phyloP scores from a whole-genome alignment of 2,329 filamentous ascomycete species.

The Alternaria infectoria region DNA sequence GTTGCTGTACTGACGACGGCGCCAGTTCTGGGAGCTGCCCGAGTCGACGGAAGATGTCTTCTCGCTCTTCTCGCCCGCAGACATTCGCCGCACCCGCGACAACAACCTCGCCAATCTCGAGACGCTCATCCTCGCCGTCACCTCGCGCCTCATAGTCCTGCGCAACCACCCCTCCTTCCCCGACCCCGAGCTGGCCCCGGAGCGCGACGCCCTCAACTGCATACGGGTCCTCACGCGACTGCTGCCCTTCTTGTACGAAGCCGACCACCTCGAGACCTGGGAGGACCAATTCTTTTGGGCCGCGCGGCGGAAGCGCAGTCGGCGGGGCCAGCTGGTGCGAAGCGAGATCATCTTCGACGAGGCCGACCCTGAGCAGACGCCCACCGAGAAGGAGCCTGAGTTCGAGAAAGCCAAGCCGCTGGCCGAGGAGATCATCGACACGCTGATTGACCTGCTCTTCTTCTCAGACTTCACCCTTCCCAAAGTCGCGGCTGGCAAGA shows the following conservation, averaged over 20 bases:
- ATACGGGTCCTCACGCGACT: constrained; percentile 88
- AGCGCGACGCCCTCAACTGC: constrained; percentile 92
- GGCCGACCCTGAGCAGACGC: constrained; percentile 60
- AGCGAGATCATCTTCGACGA: constrained; percentile 86
- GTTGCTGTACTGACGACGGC: constrained; percentile 15
- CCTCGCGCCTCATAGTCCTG: constrained; percentile 80
- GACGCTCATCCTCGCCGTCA: constrained; percentile 82
- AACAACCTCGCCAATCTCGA: constrained; percentile 85
- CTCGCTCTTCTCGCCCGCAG: constrained; percentile 83
- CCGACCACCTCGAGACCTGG: constrained; percentile 81
- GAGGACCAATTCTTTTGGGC: constrained; percentile 95
- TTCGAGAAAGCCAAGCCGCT: constrained; percentile 85
- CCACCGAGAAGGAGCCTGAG: constrained; percentile 60
- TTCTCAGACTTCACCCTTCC: constrained; percentile 89
- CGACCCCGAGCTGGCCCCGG: constrained; percentile 79
- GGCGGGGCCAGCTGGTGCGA: constrained; percentile 54
- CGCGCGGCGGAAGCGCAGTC: constrained; percentile 67
- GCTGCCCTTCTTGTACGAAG: constrained; percentile 90
- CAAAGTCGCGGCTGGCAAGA: constrained; percentile 70
- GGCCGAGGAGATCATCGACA: constrained; percentile 91
- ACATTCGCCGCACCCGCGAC: constrained; percentile 85
- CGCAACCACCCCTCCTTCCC: constrained; percentile 92
- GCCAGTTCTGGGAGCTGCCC: constrained; percentile 94
- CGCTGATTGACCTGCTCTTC: constrained; percentile 87
- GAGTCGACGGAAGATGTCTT: constrained; percentile 97